Base-by-base conservation (phyloP, 768 basidiomycete species). In the Botryobasidium botryosum region DNA sequence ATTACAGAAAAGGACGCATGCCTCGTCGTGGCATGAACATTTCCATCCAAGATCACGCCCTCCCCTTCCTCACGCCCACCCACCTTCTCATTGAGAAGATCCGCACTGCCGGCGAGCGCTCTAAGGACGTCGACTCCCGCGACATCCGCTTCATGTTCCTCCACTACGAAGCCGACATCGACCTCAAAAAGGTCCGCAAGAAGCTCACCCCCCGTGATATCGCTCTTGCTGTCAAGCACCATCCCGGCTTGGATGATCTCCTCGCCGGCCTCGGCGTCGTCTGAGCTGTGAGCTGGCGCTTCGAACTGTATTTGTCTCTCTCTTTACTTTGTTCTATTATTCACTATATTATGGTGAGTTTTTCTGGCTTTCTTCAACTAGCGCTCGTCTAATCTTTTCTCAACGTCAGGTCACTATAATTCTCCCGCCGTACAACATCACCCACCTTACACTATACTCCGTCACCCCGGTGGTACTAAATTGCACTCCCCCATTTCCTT, bases 31-130 rank as follows among this genome's bases (percentile, higher is more conserved):
- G 12, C 12, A 24, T 39, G 12, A 24, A 39, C 12, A 12, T 39
- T 20, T 12, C 37, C 13, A 24, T 39, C 24, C 13, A 12, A 13
- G 13, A 39, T 20, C 37, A 21, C 21, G 12, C 10, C 37, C 37
- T 39, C 37, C 37, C 37, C 12, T 39, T 39, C 37, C 23, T 39
- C 21, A 39, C 12, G 20, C 37, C 37, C 21, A 39, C 37, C 10
- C 13, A 39, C 23, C 37, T 39, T 39, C 37, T 39, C 24, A 24
- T 39, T 21, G 37, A 39, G 24, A 39, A 39, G 24, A 20, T 39
- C 12, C 37, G 37, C 21, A 13, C 12, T 12, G 23, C 23, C 12
- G 37, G 37, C 37, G 37, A 39, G 37, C 37, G 37, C 37, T 20
- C 12, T 21, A 39, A 39, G 24, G 13, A 12, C 13, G 13, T 39